A percentile compares a stretch with the other conserved stretches of the same genome.
Evolutionary conservation across 1,139 yeast species (phyloP).

Genomic region (Saccharomyces hybrid): DNA sequence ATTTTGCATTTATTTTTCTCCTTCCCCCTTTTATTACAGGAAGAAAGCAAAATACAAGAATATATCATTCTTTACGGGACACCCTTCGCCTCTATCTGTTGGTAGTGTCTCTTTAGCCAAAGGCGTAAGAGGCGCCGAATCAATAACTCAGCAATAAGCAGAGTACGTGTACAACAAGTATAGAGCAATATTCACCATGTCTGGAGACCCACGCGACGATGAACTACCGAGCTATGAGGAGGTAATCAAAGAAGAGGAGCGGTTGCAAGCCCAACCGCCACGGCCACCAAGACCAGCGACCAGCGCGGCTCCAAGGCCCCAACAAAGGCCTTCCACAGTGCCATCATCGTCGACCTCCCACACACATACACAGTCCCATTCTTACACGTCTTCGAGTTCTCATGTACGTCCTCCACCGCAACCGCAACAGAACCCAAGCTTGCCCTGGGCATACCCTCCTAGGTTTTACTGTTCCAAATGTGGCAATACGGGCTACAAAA

Average conservation of each 20-base stretch:
- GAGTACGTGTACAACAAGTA: background rate
- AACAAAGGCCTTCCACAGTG: conserved; percentile 6
- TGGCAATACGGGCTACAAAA: conserved; percentile 64
- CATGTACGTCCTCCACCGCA: conserved; percentile 9
- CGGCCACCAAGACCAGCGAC: conserved; percentile 7
- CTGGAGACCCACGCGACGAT: conserved; percentile 1
- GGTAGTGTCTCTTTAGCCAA: background rate
- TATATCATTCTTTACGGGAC: background rate
- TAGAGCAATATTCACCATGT: background rate
- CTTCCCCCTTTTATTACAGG: background rate
- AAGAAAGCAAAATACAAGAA: background rate
- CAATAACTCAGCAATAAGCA: background rate
- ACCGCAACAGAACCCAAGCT: conserved; percentile 16
- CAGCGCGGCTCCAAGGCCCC: conserved; percentile 11
- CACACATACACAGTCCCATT: background rate
- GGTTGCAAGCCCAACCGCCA: conserved; percentile 1
- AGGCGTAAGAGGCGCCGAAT: background rate
- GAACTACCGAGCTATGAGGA: conserved; percentile 6
- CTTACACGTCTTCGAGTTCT: conserved; percentile 5
- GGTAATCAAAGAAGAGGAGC: conserved; percentile 4
- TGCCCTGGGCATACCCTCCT: conserved; percentile 67
- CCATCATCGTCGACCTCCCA: conserved; percentile 1
- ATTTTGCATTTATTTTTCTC: background rate
- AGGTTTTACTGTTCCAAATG: conserved; percentile 62
- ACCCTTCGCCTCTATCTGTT: background rate